Conservation (phyloP, 768 basidiomycete species). For the Russula dissimulans region DNA sequence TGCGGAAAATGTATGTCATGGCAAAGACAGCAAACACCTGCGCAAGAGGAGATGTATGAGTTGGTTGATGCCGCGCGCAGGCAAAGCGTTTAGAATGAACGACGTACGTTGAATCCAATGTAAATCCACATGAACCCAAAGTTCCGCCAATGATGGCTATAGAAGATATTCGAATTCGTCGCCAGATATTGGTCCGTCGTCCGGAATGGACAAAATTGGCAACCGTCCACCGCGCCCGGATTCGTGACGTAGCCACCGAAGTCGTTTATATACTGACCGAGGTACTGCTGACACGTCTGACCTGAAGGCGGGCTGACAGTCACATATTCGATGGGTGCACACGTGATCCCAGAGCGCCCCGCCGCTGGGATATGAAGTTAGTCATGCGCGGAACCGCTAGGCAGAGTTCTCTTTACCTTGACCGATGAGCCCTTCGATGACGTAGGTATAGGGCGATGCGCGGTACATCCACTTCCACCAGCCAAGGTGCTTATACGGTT, state of each 20-base stretch:
- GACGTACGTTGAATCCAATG: constrained; percentile 36
- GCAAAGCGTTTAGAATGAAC: not conserved
- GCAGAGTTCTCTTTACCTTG: constrained; percentile 33
- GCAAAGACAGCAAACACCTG: constrained; percentile 40
- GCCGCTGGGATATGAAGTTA: constrained; percentile 31
- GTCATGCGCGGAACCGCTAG: not conserved
- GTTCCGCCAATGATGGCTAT: constrained; percentile 40
- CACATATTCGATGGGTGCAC: constrained; percentile 54
- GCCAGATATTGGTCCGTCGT: constrained; percentile 52
- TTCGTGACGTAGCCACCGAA: constrained; percentile 43
- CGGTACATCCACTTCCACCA: constrained; percentile 40
- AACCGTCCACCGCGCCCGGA: constrained; percentile 29
- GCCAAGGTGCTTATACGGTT: constrained; percentile 34
- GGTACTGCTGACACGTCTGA: constrained; percentile 39
- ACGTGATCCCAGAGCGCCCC: constrained; percentile 41
- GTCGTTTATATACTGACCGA: constrained; percentile 32
- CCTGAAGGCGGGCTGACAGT: constrained; percentile 39
- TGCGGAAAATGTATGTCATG: constrained; percentile 51
- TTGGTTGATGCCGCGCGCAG: not conserved
- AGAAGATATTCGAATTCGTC: constrained; percentile 51
- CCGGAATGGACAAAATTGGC: constrained; percentile 47
- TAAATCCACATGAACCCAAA: constrained; percentile 39
- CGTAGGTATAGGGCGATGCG: constrained; percentile 29
- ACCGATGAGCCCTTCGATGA: constrained; percentile 33
- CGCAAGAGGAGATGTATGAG: not conserved